These are phyloP conservation scores for Phyllosticta paracitricarpa DNA, from an alignment of 2,329 filamentous ascomycete species.

Conservation along the genomic window DNA sequence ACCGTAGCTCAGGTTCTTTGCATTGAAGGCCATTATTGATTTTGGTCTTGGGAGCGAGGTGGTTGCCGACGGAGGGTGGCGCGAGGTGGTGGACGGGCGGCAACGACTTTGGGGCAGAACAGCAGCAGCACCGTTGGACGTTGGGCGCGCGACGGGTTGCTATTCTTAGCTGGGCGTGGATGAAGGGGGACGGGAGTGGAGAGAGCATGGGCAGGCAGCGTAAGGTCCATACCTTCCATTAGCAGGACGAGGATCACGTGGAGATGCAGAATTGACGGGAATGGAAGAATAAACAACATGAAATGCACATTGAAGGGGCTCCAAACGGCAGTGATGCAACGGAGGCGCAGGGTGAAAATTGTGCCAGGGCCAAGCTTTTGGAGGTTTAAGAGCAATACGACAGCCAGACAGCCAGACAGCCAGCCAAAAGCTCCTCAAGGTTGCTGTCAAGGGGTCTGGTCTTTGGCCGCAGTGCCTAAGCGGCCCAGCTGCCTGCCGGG, in stretches of 20 bases:
- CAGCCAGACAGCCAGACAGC: no score
- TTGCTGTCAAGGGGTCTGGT: slow-evolving; percentile 8
- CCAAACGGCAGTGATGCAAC: no score
- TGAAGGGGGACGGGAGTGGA: neutral
- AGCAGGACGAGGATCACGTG: neutral
- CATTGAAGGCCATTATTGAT: slow-evolving; percentile 50
- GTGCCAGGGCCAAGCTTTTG: neutral
- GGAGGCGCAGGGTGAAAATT: neutral
- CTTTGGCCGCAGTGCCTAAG: slow-evolving; percentile 10
- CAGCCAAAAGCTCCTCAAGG: neutral
- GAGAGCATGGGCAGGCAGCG: neutral
- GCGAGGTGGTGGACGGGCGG: slow-evolving; percentile 1
- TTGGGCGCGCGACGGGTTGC: neutral
- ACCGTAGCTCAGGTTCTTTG: slow-evolving; percentile 62
- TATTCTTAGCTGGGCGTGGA: slow-evolving; percentile 3
- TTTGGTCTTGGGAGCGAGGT: neutral
- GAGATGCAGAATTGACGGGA: neutral
- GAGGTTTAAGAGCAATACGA: neutral
- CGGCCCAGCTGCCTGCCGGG: neutral
- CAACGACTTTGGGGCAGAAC: slow-evolving; percentile 2
- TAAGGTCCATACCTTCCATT: no score
- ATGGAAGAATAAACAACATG: no score
- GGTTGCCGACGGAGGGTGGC: neutral
- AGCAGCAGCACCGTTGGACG: neutral
- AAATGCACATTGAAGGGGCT: no score